Base-by-base conservation (phyloP, 495 filamentous ascomycete genomes). In the Tuber microsphaerosporum region DNA sequence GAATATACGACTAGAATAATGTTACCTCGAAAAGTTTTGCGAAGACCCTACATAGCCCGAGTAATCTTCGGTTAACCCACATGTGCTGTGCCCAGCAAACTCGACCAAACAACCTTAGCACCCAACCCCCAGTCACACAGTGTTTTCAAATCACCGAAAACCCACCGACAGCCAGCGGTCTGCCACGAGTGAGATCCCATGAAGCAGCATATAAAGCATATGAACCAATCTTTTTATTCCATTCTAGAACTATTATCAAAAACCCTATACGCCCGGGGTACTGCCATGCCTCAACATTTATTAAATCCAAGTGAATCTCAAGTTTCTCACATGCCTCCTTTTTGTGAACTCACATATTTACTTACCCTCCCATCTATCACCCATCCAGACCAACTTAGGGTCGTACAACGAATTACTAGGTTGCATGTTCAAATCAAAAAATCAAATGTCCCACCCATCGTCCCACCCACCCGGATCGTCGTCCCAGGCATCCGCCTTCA, bases 391-490 rank as follows among this genome's bases (percentile, higher is more conserved):
- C n/a, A 9, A 17, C 56, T 3, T 17, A 17, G 26, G 14, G 5
- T 26, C 4, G 26, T 17, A 65, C 56, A 65, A 61, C n/a, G 0
- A 61, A 65, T 34, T 65, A 17, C 26, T 34, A 65, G 31, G n/a
- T 61, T 61, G 26, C 56, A 65, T 10, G 4, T 65, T 34, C 56
- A 65, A 65, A 31, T 65, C 14, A 34, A 65, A 34, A 34, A 65
- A 34, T 65, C 26, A 79, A 68, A 75, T 75, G 39, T 73, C 75
- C 91, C 90, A 93, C 31, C 88, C 89, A 83, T 90, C 90, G 41
- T 90, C 91, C 91, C 91, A 92, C 5, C 87, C 88, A 78, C 90
- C 89, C 31, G 87, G 87, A 75, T 89, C 88, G 9, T 84, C 86
- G 43, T 86, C 85, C 80, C 86, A 86, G 74, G 85, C 84, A 77